These are phyloP conservation scores for Melastoma candidum DNA, from an alignment of 441 rosid genomes.

Conservation along the genomic window DNA sequence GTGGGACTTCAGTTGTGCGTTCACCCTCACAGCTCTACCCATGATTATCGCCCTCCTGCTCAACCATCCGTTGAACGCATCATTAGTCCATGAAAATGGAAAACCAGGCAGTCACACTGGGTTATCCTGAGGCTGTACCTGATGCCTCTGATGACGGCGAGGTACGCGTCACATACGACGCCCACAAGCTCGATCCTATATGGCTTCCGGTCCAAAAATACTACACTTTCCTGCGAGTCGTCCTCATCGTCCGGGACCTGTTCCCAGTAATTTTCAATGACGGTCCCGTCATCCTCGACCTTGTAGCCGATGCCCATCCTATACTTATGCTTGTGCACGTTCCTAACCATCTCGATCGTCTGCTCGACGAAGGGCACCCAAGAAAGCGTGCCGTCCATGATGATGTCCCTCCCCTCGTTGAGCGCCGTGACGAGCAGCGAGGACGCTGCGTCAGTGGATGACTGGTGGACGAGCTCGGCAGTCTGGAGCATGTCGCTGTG, in stretches of 20 bases:
- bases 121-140: constrained; percentile 27
- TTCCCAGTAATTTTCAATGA: constrained; percentile 70
- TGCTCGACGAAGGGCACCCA: constrained; percentile 90
- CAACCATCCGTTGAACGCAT: too few species aligned
- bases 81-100: background rate
- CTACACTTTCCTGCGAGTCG: constrained; percentile 14
- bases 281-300: constrained; percentile 47
- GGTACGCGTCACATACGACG: constrained; percentile 80
- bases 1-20: constrained; percentile 67
- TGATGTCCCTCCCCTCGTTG: constrained; percentile 90
- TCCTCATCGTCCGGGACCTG: constrained; percentile 21
- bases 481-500: constrained; percentile 80
- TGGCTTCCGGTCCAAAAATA: constrained; percentile 33
- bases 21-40: constrained; percentile 71
- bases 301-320: constrained; percentile 77
- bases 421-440: constrained; percentile 79
- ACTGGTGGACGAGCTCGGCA: constrained; percentile 85
- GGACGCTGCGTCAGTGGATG: constrained; percentile 80
- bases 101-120: background rate
- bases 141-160: constrained; percentile 86
- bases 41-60: constrained; percentile 71
- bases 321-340: constrained; percentile 54
- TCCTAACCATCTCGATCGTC: constrained; percentile 68
- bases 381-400: constrained; percentile 88
- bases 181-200: constrained; percentile 75